Conservation (phyloP, 371 early-diverging fungal species). For the Apophysomyces ossiformis region DNA sequence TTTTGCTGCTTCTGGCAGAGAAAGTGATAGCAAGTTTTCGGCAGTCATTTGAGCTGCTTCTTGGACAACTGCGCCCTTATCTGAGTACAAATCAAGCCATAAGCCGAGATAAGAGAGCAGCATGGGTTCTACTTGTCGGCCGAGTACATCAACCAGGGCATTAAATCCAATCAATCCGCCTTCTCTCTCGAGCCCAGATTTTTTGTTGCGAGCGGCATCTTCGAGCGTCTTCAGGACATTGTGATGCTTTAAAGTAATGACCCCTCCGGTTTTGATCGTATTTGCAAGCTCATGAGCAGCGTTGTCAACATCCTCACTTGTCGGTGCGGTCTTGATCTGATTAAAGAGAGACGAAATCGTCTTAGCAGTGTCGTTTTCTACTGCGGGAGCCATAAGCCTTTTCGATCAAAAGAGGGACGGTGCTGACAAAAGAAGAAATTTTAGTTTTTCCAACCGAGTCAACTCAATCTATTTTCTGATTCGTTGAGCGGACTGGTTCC, state of each 20-base stretch:
- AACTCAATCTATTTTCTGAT: no score
- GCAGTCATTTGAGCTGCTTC: conserved; percentile 74
- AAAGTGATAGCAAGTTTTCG: conserved; percentile 51
- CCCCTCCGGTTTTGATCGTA: conserved; percentile 50
- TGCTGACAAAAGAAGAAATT: background rate
- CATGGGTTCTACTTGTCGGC: conserved; percentile 66
- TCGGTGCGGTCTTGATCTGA: conserved; percentile 62
- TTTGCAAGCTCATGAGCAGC: conserved; percentile 63
- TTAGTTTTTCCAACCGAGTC: background rate
- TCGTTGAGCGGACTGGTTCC: no score
- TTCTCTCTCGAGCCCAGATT: conserved; percentile 73
- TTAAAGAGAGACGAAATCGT: conserved; percentile 47
- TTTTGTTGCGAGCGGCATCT: conserved; percentile 67
- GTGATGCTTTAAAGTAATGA: conserved; percentile 61
- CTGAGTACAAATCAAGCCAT: conserved; percentile 69
- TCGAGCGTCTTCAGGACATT: conserved; percentile 61
- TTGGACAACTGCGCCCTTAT: conserved; percentile 75
- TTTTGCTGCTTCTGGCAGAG: conserved; percentile 63
- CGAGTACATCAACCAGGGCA: conserved; percentile 62
- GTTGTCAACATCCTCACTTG: conserved; percentile 60
- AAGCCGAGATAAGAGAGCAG: conserved; percentile 59
- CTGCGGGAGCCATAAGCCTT: conserved; percentile 26
- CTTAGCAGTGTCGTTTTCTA: conserved; percentile 35
- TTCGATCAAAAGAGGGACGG: background rate
- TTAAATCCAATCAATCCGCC: conserved; percentile 74